Base-by-base conservation (phyloP, 306 rosid species). In the Castanea mollissima region DNA sequence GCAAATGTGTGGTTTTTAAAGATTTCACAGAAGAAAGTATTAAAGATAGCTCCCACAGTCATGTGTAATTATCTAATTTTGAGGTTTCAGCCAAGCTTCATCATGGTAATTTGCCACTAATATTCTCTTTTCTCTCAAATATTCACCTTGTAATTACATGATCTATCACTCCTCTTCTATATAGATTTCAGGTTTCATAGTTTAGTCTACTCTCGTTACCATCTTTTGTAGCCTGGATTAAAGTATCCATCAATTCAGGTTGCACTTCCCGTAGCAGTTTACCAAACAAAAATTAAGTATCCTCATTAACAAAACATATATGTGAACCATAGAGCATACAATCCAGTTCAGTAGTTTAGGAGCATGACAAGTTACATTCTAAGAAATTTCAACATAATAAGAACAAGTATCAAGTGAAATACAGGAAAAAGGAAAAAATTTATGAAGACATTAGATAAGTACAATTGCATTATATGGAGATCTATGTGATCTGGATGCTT, bases 221-320 rank as follows among this genome's bases (percentile, higher is more conserved):
- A 44, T 85, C 91, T 83, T 90, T 91, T 32, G 98, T 93, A 68
- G 98, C 94, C 83, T 71, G 85, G 76, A 91, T 88, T 73, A 89
- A 86, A 69, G 78, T 78, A 74, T 93, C 98, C 97, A 95, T 90
- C 82, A 95, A 89, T 68, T 90, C 97, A 1, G 96, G 91, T 60
- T 89, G 84, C 77, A 84, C 96, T 11, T 87, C 90, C 41, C 93
- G 86, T 70, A 93, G 84, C 82, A 93, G 86, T 86, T 95, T 86
- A 78, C 97, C 97, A 83, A 83, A 69, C 69, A 86, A 74, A 78
- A 59, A 79, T 75, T 15, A 72, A 21, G 8, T 14, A 78, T 27
- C 75, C 41, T 67, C 23, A 56, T 78, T 73, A 78, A 5, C 56
- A 59, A 54, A 78, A 86, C 59, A 76, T 76, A 81, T 81, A 73